These are phyloP conservation scores for Metschnikowia orientalis DNA, from an alignment of 805 yeast species.

Conservation along the genomic window DNA sequence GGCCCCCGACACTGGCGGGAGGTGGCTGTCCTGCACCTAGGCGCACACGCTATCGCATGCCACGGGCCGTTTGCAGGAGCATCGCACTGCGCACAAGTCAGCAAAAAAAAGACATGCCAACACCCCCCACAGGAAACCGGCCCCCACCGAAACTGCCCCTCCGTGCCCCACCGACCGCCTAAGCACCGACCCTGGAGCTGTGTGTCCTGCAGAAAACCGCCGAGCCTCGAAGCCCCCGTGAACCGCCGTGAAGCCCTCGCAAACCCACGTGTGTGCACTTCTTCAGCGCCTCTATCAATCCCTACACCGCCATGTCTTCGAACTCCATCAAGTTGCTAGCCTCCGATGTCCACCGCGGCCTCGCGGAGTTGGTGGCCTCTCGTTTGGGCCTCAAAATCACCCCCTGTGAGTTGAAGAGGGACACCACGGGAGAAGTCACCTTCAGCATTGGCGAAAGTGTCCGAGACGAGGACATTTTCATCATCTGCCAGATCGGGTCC, in stretches of 20 bases:
- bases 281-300: neutral
- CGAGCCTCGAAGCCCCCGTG: constrained; percentile 1
- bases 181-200: too few species aligned
- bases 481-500: constrained; percentile 74
- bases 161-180: too few species aligned
- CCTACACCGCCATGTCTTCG: constrained; percentile 57
- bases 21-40: constrained; percentile 3
- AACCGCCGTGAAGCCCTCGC: constrained; percentile 1
- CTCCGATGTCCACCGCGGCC: constrained; percentile 61
- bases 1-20: neutral
- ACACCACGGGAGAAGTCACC: constrained; percentile 68
- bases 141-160: too few species aligned
- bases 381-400: constrained; percentile 57
- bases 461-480: constrained; percentile 79
- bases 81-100: constrained; percentile 6
- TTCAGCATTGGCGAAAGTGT: constrained; percentile 78
- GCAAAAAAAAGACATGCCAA: constrained; percentile 4
- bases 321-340: constrained; percentile 67
- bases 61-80: constrained; percentile 7
- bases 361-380: constrained; percentile 65
- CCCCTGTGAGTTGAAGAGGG: constrained; percentile 60
- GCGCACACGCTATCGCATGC: too few species aligned
- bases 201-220: neutral
- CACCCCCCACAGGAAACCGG: constrained; percentile 3
- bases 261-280: neutral